Percentiles rank a stretch among this genome's conserved stretches.
phyloP scores from a whole-genome alignment of 257 asterid genomes.

The Nicotiana tabacum region DNA sequence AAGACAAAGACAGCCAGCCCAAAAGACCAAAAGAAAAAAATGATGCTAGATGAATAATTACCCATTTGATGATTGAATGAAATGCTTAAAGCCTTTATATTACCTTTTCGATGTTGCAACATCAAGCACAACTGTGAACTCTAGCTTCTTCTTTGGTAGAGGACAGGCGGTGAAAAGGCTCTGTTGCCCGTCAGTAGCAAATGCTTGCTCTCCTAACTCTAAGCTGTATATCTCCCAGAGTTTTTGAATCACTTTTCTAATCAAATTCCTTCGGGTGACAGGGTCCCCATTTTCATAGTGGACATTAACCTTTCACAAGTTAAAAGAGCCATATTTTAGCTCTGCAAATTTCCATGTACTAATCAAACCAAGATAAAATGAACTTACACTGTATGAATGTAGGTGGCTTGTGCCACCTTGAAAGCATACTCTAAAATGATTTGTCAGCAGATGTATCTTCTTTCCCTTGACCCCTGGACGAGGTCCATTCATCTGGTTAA shows the following conservation, averaged over 20 bases:
- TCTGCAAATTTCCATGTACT: neutral
- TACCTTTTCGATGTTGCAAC: conserved; percentile 30
- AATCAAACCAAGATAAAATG: conserved; percentile 9
- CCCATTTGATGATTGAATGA: neutral
- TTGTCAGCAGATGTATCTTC: conserved; percentile 27
- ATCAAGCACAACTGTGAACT: conserved; percentile 34
- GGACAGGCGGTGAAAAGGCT: conserved; percentile 35
- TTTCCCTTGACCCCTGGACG: conserved; percentile 32
- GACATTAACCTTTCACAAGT: conserved; percentile 25
- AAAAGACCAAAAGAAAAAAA: neutral
- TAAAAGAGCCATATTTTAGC: neutral
- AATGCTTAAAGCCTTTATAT: neutral
- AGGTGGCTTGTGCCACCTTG: conserved; percentile 20
- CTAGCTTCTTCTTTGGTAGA: conserved; percentile 31
- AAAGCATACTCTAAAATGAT: conserved; percentile 34
- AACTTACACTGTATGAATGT: conserved; percentile 29
- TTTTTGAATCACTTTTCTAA: conserved; percentile 31
- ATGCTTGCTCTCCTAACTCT: conserved; percentile 30
- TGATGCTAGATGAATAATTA: neutral
- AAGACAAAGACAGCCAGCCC: neutral
- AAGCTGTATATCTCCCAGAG: conserved; percentile 26
- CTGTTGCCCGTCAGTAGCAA: conserved; percentile 38
- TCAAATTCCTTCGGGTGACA: conserved; percentile 17
- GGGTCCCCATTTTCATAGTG: conserved; percentile 32
- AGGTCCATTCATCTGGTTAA: conserved; percentile 13